Base-by-base conservation (phyloP, 2,329 filamentous ascomycete genomes). In the Xylaria digitata region DNA sequence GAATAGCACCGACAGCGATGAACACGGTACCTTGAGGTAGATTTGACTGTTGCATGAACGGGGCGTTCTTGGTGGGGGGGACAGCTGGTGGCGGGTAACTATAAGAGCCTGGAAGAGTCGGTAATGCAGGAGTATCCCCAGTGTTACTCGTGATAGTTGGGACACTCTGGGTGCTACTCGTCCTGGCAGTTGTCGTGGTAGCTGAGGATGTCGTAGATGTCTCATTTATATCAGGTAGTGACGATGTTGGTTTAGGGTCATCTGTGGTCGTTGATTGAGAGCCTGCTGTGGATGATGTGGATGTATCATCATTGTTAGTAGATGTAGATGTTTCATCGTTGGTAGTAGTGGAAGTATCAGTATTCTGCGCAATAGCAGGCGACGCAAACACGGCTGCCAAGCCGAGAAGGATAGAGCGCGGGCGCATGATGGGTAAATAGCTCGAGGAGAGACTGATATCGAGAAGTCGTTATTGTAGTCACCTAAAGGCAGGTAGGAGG, bases 1-100 rank as follows among this genome's bases (percentile, higher is more conserved):
- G 87, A 32, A 93, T 90, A 30, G 94, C 92, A 52, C 96, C 96
- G 0, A 98, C 96, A 23, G 90, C 91, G 74, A 99, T 99, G 82
- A 99, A 99, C 66, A 99, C 91, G 3, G 95, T 97, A 61, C 96
- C 96, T 75, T 98, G 92, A 2, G 96, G 96, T 11, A 94, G 84
- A 60, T 82, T 90, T 0, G 94, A 96, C 75, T 90, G 89, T 76
- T 94, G 90, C 93, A 98, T 97, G 78, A 93, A 99, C 17, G 95
- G 94, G 5, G 96, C 96, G 75, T 91, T 88, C 45, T 87, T 85
- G 2, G 92, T 97, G 30, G 94, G 92, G 7, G 96, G 96, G 2
- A 98, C 90, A 30, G 89, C 86, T 3, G 93, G 85, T 1, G 91
- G 82, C 5, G 94, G 92, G 70, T 91, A 92, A 23, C 87, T 87